Evolutionary conservation across 371 early-diverging fungal species (phyloP), one percentile per base, ranked within the genome.

Genomic region (Mucor indicus): DNA sequence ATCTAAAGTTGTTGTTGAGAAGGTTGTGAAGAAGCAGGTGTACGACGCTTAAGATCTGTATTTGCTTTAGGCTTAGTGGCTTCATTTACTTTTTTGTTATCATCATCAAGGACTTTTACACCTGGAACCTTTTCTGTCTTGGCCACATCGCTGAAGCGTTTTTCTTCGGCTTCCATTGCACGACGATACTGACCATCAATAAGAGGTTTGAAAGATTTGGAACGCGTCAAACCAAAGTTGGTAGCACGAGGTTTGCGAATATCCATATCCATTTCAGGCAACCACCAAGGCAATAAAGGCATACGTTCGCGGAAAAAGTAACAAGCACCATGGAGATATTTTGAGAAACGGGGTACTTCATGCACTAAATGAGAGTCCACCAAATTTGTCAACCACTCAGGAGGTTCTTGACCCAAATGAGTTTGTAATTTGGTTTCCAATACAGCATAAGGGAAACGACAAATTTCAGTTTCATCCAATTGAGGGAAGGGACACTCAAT

Each of bases 371-470:
- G 85, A 49, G 86, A 83, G 31, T 89, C 81, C 50, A 95, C 80
- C 29, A 98, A 75, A 32, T 94, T 90, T 9, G 83, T 75, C 21
- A 97, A 91, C 99, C 99, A 99, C 44, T 85, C 80, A 13, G 96
- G 95, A 2, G 93, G 90, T 45, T 87, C 84, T 30, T 87, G 86
- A 24, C 96, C 97, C 21, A 84, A 74, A 43, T 87, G 81, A 10
- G 92, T 92, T 67, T 96, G 95, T 44, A 97, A 77, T 75, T 99
- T 99, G 55, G 98, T 91, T 62, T 99, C 99, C n/a, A 99, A 78
- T 29, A 99, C 84, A 12, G 97, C 98, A 63, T 97, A 96, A 11
- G 98, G 98, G 81, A 99, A 99, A 20, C 84, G 77, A 43, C 82
- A 80, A 32, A 93, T 83, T 43, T 97, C 97, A 11, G 78, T 77